These are phyloP conservation scores for Euphorbia celastroides DNA, from an alignment of 441 rosid species.

Conservation along the genomic window DNA sequence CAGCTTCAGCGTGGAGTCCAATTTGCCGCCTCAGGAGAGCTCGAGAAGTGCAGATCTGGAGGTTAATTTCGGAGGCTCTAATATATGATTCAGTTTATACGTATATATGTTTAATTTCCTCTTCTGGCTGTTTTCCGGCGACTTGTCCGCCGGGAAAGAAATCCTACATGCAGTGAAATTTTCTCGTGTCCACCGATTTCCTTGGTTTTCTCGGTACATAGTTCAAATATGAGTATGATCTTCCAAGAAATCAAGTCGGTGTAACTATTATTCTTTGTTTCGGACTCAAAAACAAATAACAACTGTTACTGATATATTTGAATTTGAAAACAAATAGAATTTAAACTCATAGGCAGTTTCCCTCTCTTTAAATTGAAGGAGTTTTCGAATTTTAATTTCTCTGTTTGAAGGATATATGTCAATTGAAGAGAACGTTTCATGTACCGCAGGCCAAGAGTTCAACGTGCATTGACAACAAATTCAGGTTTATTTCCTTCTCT, in stretches of 20 bases:
- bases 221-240: too few relatives aligned
- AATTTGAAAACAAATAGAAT: neutral
- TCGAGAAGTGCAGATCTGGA: constrained; percentile 41
- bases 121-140: neutral
- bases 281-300: too few relatives aligned
- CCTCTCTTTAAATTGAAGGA: neutral
- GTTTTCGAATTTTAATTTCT: constrained; percentile 5
- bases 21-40: constrained; percentile 26
- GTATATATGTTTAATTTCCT: neutral
- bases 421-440: constrained; percentile 13
- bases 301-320: too few relatives aligned
- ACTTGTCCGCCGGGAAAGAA: too few relatives aligned
- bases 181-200: neutral
- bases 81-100: neutral
- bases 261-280: too few relatives aligned
- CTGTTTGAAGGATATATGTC: constrained; percentile 3
- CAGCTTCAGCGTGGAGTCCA: constrained; percentile 33
- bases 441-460: constrained; percentile 43
- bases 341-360: too few relatives aligned
- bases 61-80: constrained; percentile 31
- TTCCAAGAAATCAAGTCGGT: too few relatives aligned
- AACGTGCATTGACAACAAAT: constrained; percentile 43
- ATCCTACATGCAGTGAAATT: neutral
- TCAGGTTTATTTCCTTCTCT: constrained; percentile 39
- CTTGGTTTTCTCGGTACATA: constrained; percentile 9